These are phyloP conservation scores for Populus pruinosa DNA, from an alignment of 345 rosid species.

Conservation along the genomic window DNA sequence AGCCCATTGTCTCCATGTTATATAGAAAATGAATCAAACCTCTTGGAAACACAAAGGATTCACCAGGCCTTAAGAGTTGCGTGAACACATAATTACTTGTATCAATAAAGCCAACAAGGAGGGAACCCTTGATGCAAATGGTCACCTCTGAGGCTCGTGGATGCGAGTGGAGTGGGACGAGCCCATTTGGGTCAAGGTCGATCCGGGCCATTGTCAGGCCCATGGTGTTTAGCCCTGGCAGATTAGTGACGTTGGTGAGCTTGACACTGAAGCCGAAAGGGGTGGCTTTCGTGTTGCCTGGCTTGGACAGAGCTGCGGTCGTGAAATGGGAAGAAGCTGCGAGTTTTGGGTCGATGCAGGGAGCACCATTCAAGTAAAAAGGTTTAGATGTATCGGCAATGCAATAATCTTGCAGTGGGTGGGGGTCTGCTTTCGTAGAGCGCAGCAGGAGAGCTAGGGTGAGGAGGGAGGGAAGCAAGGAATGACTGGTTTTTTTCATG, in stretches of 20 bases:
- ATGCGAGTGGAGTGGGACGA: conserved; percentile 57
- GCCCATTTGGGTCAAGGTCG: conserved; percentile 42
- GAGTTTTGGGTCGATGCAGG: conserved; percentile 48
- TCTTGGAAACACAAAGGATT: conserved; percentile 66
- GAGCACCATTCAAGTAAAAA: conserved; percentile 45
- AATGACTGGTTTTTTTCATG: conserved; percentile 15
- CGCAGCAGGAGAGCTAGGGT: conserved; percentile 33
- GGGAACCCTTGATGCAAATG: conserved; percentile 46
- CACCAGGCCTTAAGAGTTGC: conserved; percentile 50
- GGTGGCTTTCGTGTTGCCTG: conserved; percentile 42
- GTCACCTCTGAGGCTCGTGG: conserved; percentile 81
- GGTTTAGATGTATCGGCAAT: conserved; percentile 41
- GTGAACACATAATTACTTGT: conserved; percentile 49
- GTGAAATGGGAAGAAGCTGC: conserved; percentile 44
- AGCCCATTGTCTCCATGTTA: conserved; percentile 35
- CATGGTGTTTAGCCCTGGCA: conserved; percentile 76
- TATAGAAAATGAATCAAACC: conserved; percentile 61
- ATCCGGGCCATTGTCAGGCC: conserved; percentile 64
- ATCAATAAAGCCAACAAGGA: conserved; percentile 64
- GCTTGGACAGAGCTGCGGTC: conserved; percentile 54
- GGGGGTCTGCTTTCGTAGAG: conserved; percentile 49
- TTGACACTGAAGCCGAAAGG: conserved; percentile 58
- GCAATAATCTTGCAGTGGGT: conserved; percentile 76
- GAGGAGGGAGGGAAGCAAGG: conserved; percentile 14
- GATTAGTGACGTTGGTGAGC: conserved; percentile 37